phyloP scores from a whole-genome alignment of 148 eudicot species.

The Chenopodium quinoa region DNA sequence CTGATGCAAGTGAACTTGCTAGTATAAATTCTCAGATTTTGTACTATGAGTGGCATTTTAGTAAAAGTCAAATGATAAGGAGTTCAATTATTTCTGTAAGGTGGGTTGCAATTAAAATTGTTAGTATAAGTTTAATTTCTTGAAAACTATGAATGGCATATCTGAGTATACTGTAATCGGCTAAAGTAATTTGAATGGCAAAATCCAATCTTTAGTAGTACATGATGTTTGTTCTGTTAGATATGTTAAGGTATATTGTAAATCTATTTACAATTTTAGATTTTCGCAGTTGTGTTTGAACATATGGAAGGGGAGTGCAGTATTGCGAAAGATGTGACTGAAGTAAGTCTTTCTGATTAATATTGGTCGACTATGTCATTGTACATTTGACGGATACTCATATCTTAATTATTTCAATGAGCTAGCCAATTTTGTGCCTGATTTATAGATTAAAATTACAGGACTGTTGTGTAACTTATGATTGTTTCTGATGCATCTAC shows the following conservation, averaged over 20 bases:
- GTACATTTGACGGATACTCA: background rate
- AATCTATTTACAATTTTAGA: background rate
- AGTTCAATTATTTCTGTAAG: background rate
- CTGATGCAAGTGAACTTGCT: too few relatives aligned
- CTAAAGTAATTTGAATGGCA: background rate
- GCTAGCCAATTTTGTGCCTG: background rate
- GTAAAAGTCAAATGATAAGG: background rate
- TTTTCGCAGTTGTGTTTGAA: conserved; percentile 14
- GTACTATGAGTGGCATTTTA: background rate
- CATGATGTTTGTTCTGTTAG: background rate
- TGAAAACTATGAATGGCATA: background rate
- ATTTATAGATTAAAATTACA: background rate
- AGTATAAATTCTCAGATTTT: too few relatives aligned
- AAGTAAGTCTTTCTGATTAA: conserved; percentile 21
- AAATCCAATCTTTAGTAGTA: background rate
- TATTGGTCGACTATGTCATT: background rate
- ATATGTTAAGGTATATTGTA: too few relatives aligned
- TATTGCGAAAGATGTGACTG: conserved; percentile 38
- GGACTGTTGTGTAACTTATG: background rate
- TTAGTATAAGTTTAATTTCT: background rate
- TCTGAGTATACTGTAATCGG: background rate
- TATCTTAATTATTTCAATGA: background rate
- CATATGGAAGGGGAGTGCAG: conserved; percentile 35
- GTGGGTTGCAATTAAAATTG: background rate
- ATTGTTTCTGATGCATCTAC: background rate